Evolutionary conservation across 805 yeast species (phyloP).

Genomic region (Wickerhamiella qilinensis): DNA sequence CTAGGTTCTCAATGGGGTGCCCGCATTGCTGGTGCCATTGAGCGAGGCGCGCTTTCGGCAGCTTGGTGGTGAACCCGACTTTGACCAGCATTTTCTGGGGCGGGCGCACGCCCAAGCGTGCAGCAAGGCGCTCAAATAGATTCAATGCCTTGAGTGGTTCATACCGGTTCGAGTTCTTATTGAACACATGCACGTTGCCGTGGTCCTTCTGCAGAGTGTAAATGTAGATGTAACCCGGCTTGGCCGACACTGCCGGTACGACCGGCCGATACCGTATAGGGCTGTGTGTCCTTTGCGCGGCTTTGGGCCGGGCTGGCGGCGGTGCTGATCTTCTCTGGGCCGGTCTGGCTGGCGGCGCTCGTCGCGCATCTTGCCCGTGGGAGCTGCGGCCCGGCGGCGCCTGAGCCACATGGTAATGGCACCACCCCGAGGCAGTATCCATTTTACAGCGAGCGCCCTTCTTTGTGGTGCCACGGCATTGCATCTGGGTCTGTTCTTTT

Average conservation of each 20-base stretch:
- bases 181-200: conserved; percentile 14
- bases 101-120: not conserved
- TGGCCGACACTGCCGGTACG: conserved; percentile 1
- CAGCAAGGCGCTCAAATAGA: not conserved
- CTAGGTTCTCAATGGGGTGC: conserved; percentile 13
- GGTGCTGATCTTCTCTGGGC: too few relatives aligned
- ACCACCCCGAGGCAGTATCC: conserved; percentile 4
- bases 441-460: conserved; percentile 12
- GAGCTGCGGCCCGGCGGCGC: too few relatives aligned
- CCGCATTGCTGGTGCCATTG: conserved; percentile 19
- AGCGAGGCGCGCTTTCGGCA: conserved; percentile 15
- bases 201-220: conserved; percentile 14
- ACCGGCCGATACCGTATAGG: too few relatives aligned
- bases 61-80: conserved; percentile 18
- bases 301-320: too few relatives aligned
- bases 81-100: conserved; percentile 14
- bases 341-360: too few relatives aligned
- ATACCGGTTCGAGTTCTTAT: conserved; percentile 8
- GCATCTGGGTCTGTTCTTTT: conserved; percentile 2
- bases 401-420: conserved; percentile 9
- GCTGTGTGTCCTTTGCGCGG: too few relatives aligned
- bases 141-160: conserved; percentile 3
- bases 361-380: too few relatives aligned
- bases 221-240: conserved; percentile 17
- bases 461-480: conserved; percentile 15